Base-by-base conservation (phyloP, 176 grass and related monocot species). In the Poa pratensis region DNA sequence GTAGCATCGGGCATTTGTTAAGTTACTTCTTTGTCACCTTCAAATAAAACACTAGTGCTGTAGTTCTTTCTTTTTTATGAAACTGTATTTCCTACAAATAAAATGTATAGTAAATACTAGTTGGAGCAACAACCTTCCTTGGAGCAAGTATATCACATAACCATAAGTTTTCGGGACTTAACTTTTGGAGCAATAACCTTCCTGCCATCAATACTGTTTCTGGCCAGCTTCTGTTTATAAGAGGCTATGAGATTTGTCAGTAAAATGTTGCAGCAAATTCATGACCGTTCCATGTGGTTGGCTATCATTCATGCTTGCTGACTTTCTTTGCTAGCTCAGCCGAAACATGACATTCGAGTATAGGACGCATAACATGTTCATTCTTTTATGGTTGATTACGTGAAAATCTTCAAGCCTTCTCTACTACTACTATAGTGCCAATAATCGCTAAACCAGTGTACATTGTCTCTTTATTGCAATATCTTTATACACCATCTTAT, bases 151-250 rank as follows among this genome's bases (percentile, higher is more conserved):
- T 26, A 26, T 55, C 42, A 24, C 8, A 59, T 32, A 49, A 48
- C 5, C 6, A 15, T 32, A 7, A 37, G 45, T 22, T 30, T 27
- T 73, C 15, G 40, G 35, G 18, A 19, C 4, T 78, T 70, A 60
- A 32, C 30, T 32, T 24, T 51, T 53, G 30, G 27, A 26, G 71
- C 58, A 84, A 77, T 22, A 84, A 49, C 13, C 45, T 55, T 58
- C 24, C 26, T 60, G 30, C 7, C 42, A 13, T 49, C 9, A 5
- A 62, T 12, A 50, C 3, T 75, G 37, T 55, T 59, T 20, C 26
- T 11, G 13, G 8, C 28, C 34, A 61, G 54, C 15, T 80, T 80
- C 43, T 61, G n/a, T 17, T 71, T 52, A 57, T 22, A 48, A 24
- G 63, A 16, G 10, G 35, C 0, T 37, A 37, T 37, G 35, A 0